Evolutionary conservation across 176 grass and related monocot species (phyloP).

Genomic region (Zoysia pacifica): DNA sequence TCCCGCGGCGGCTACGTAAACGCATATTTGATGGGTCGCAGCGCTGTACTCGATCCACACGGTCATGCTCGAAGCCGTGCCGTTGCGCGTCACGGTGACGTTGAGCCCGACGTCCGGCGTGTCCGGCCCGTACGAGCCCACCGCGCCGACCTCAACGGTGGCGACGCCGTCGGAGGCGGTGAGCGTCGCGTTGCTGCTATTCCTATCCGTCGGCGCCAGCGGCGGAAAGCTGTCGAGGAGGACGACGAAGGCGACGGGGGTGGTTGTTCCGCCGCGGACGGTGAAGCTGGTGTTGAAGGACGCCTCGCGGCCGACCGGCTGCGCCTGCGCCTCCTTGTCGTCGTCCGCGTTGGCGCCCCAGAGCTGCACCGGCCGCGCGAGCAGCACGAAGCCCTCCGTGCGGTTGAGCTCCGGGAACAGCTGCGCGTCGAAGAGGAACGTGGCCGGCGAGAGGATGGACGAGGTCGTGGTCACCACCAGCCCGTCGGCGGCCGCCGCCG

Average conservation of each 20-base stretch:
- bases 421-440: not conserved
- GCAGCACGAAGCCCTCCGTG: not conserved
- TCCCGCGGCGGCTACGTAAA: not conserved
- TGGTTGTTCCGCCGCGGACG: not conserved
- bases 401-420: not conserved
- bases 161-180: not conserved
- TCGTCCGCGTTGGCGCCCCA: not conserved
- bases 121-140: not conserved
- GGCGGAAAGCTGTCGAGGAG: slow-evolving; percentile 10
- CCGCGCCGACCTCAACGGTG: not conserved
- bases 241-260: not conserved
- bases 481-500: not conserved
- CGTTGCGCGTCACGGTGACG: not conserved
- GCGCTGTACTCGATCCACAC: slow-evolving; percentile 9
- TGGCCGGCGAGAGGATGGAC: not conserved
- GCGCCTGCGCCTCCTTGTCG: too few species aligned
- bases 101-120: not conserved
- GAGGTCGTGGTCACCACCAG: slow-evolving; percentile 12
- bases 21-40: not conserved
- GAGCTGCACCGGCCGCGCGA: not conserved
- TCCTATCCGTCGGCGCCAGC: too few species aligned
- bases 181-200: too few species aligned
- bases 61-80: not conserved
- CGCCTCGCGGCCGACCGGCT: not conserved
- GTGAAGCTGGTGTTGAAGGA: slow-evolving; percentile 26